A percentile compares a stretch with the other conserved stretches of the same genome.
Evolutionary conservation across 1,284 basidiomycete genomes (phyloP).

Genomic region (Ustanciosporium gigantosporum): DNA sequence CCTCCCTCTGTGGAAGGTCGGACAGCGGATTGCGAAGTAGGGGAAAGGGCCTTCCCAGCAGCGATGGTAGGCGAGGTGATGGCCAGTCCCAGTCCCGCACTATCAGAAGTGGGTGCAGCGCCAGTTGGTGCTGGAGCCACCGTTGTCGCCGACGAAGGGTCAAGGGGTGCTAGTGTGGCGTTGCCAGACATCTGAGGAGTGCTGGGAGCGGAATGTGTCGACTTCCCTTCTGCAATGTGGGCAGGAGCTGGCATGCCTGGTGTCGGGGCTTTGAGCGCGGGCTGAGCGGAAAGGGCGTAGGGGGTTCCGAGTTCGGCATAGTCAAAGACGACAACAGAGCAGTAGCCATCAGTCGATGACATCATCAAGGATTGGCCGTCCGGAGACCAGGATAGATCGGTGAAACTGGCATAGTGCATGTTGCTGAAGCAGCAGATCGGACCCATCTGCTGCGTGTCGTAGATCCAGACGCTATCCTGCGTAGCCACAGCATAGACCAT

Average conservation of each 20-base stretch:
- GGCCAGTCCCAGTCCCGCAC: slow-evolving; percentile 51
- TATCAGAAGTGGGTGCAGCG: slow-evolving; percentile 46
- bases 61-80: slow-evolving; percentile 5
- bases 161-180: slow-evolving; percentile 11
- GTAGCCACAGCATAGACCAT: slow-evolving; percentile 96
- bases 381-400: slow-evolving; percentile 93
- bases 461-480: slow-evolving; percentile 91
- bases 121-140: slow-evolving; percentile 1
- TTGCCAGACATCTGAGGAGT: slow-evolving; percentile 20
- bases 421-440: slow-evolving; percentile 92
- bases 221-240: slow-evolving; percentile 25
- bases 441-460: slow-evolving; percentile 93
- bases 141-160: slow-evolving; percentile 1
- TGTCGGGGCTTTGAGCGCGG: slow-evolving; percentile 31
- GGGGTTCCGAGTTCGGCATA: slow-evolving; percentile 83
- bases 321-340: slow-evolving; percentile 79
- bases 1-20: slow-evolving; percentile 55
- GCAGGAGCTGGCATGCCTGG: slow-evolving; percentile 16
- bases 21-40: not conserved
- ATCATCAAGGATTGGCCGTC: slow-evolving; percentile 92
- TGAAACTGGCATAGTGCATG: slow-evolving; percentile 95
- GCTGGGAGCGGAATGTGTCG: slow-evolving; percentile 15
- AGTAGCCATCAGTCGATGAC: slow-evolving; percentile 93
- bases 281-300: slow-evolving; percentile 44
- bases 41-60: not conserved